These are phyloP conservation scores for Sicyos baderoa DNA, from an alignment of 306 rosid species.

Conservation along the genomic window DNA sequence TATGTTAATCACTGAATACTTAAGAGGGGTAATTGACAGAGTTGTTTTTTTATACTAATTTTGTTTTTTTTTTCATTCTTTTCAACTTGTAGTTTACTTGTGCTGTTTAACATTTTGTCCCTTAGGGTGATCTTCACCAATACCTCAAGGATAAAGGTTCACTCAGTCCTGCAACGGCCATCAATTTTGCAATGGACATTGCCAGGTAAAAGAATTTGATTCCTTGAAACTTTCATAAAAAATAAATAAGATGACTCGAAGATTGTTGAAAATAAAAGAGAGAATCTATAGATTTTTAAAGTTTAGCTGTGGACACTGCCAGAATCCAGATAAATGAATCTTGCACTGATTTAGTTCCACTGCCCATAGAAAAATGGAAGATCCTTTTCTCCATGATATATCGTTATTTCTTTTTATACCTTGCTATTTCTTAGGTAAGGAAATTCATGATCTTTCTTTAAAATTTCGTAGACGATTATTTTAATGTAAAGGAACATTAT, in stretches of 20 bases:
- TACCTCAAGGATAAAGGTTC: conserved; percentile 82
- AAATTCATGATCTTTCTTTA: background rate
- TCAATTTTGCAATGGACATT: conserved; percentile 76
- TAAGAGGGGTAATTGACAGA: conserved; percentile 64
- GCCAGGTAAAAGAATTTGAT: conserved; percentile 44
- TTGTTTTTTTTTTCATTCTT: background rate
- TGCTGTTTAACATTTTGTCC: conserved; percentile 20
- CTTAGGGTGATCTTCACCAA: conserved; percentile 90
- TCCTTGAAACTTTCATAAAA: background rate
- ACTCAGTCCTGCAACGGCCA: conserved; percentile 56
- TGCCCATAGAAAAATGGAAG: background rate
- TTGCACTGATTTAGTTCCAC: background rate
- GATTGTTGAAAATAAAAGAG: background rate
- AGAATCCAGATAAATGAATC: conserved; percentile 2
- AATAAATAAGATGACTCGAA: background rate
- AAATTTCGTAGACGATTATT: background rate
- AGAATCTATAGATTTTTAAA: background rate
- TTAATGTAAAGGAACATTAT: conserved; percentile 21
- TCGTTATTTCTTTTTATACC: background rate
- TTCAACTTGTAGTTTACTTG: background rate
- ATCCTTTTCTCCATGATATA: background rate
- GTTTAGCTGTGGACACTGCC: background rate
- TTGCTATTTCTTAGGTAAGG: background rate
- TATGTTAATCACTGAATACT: conserved; percentile 87
- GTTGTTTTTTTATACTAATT: background rate